These are phyloP conservation scores for Penicillium sumatraense DNA, from an alignment of 2,329 filamentous ascomycete genomes.

Conservation along the genomic window DNA sequence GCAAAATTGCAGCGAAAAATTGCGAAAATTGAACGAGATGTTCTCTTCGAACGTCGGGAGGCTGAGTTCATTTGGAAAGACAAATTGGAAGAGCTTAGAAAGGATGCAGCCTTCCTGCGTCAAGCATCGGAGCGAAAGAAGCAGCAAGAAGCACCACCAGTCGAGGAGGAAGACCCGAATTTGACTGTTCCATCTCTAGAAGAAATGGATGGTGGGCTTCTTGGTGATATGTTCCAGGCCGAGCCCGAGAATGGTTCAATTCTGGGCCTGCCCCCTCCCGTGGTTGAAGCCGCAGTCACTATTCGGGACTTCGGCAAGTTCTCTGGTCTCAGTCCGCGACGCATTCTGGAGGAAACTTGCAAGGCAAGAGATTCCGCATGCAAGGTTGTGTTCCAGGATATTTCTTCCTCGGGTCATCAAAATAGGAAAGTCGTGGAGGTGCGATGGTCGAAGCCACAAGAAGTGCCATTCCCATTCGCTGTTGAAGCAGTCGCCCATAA, in stretches of 20 bases:
- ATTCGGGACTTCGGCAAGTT: conserved; percentile 85
- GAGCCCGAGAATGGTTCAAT: conserved; percentile 42
- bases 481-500: conserved; percentile 49
- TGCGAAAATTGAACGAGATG: conserved; percentile 74
- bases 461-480: conserved; percentile 49
- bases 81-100: conserved; percentile 64
- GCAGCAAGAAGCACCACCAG: conserved; percentile 57
- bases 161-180: conserved; percentile 20
- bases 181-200: conserved; percentile 22
- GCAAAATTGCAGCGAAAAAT: conserved; percentile 75
- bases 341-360: conserved; percentile 85
- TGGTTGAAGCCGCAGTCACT: conserved; percentile 47
- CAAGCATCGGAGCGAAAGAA: conserved; percentile 28
- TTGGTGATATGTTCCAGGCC: conserved; percentile 63
- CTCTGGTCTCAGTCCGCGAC: conserved; percentile 74
- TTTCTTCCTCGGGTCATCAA: conserved; percentile 76
- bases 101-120: conserved; percentile 54
- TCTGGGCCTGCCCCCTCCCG: conserved; percentile 46
- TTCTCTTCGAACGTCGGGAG: conserved; percentile 71
- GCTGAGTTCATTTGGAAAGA: conserved; percentile 70
- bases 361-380: conserved; percentile 68
- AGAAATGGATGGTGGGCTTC: conserved; percentile 49
- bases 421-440: conserved; percentile 77
- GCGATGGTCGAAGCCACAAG: conserved; percentile 77
- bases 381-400: conserved; percentile 67